A percentile compares a stretch with the other conserved stretches of the same genome.
Conservation (phyloP, 352 stramenopile species). For the Phytophthora kernoviae region DNA sequence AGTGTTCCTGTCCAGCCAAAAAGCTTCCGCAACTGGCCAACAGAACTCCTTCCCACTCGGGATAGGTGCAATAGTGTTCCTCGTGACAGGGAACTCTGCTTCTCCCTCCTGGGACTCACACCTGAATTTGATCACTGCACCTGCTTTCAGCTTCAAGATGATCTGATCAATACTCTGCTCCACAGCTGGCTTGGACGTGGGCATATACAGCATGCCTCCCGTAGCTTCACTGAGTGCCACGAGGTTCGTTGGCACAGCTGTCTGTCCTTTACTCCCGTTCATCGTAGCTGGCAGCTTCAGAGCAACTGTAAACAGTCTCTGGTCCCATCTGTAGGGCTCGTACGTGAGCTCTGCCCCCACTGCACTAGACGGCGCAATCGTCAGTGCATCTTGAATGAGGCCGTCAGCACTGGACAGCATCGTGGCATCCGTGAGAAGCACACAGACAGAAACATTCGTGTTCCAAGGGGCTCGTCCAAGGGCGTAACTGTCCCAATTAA, state of each 20-base stretch:
- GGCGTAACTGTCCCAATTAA: constrained; percentile 89
- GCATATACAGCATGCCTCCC: constrained; percentile 85
- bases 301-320: constrained; percentile 80
- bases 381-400: constrained; percentile 74
- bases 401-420: constrained; percentile 67
- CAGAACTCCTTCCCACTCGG: constrained; percentile 79
- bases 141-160: constrained; percentile 82
- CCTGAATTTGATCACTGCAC: constrained; percentile 83
- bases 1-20: constrained; percentile 87
- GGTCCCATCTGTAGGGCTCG: constrained; percentile 88
- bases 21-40: constrained; percentile 84
- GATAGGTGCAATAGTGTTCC: constrained; percentile 79
- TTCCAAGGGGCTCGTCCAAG: constrained; percentile 82
- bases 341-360: constrained; percentile 81
- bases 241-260: constrained; percentile 67
- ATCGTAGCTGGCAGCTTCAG: constrained; percentile 81
- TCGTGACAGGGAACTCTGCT: constrained; percentile 46
- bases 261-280: constrained; percentile 49
- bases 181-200: constrained; percentile 77
- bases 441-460: constrained; percentile 82
- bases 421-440: constrained; percentile 85
- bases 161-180: constrained; percentile 89
- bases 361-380: constrained; percentile 65
- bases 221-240: constrained; percentile 88
- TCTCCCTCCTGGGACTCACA: constrained; percentile 62